Conservation (phyloP, 2,329 filamentous ascomycete genomes). For the Diaporthe velutina region DNA sequence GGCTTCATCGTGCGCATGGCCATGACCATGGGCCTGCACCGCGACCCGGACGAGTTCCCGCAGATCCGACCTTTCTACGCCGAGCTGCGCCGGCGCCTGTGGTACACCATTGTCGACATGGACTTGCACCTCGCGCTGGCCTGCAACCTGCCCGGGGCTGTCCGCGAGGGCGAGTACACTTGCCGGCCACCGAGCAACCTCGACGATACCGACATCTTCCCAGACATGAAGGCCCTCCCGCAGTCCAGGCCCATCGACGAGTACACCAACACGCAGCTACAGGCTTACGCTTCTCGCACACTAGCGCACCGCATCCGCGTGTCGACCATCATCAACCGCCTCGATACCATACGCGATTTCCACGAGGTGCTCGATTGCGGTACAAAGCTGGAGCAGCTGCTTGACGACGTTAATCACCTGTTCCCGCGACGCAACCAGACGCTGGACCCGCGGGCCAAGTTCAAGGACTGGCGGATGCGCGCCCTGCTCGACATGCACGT, state of each 20-base stretch:
- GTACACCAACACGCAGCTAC: conserved; percentile 65
- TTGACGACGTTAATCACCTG: conserved; percentile 68
- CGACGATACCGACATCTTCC: conserved; percentile 63
- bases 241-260: conserved; percentile 64
- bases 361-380: conserved; percentile 66
- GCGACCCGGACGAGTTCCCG: conserved; percentile 67
- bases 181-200: conserved; percentile 66
- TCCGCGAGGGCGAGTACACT: conserved; percentile 67
- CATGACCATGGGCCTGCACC: conserved; percentile 71
- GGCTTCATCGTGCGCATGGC: conserved; percentile 68
- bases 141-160: conserved; percentile 63
- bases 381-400: conserved; percentile 64
- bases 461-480: conserved; percentile 64
- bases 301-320: conserved; percentile 63
- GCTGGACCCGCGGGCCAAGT: conserved; percentile 58
- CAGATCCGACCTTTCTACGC: conserved; percentile 63
- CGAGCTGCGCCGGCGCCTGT: conserved; percentile 67
- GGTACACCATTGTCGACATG: conserved; percentile 69
- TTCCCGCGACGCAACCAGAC: conserved; percentile 59
- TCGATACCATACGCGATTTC: conserved; percentile 67
- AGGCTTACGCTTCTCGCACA: conserved; percentile 66
- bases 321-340: conserved; percentile 62
- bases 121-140: conserved; percentile 67
- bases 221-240: conserved; percentile 63
- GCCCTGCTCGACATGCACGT: conserved; percentile 68